Evolutionary conservation across 495 filamentous ascomycete species (phyloP), one percentile per base, ranked within the genome.

Genomic region (Xylaria grammica): DNA sequence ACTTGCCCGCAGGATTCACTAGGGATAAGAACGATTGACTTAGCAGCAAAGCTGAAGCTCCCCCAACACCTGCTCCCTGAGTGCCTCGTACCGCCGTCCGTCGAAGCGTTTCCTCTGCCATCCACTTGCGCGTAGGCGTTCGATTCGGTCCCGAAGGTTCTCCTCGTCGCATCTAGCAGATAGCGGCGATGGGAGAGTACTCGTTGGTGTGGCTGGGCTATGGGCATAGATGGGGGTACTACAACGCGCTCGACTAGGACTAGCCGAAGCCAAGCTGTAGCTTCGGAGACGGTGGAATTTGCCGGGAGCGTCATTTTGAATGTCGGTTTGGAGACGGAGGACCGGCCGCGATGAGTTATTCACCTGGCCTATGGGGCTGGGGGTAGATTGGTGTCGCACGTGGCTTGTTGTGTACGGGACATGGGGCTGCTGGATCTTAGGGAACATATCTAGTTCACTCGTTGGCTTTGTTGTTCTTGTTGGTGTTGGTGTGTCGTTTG

Each of bases 41-140:
- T 38, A 56, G 20, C 51, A 19, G 38, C 30, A 38, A 8, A 51
- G 27, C 29, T 36, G 40, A 11, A 63, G 61, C 32, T 66, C 72
- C 13, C 69, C 66, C 44, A 84, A 67, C 7, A 78, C 82, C 19
- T 72, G 70, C 64, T 83, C 81, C 55, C 81, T 80, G 4, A 86
- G 69, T 45, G 70, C 75, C 63, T 81, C 77, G 63, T 86, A 86
- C 56, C 77, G 73, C 52, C 72, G 68, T 4, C 65, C 68, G 65
- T 84, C 79, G 54, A 86, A 86, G 9, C 82, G 74, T 65, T 79
- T 76, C n/a, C 82, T 72, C 52, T 76, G 74, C 81, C 81, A 84
- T 8, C 80, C 80, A 45, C 52, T 67, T 38, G 72, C 75, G 34
- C 79, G 77, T 17, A 84, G 69, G 9, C 80, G 73, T 71, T 81